Percentiles rank a stretch among this genome's conserved stretches.
Conservation (phyloP, 169 alveolate species). For the Theileria sp. region DNA sequence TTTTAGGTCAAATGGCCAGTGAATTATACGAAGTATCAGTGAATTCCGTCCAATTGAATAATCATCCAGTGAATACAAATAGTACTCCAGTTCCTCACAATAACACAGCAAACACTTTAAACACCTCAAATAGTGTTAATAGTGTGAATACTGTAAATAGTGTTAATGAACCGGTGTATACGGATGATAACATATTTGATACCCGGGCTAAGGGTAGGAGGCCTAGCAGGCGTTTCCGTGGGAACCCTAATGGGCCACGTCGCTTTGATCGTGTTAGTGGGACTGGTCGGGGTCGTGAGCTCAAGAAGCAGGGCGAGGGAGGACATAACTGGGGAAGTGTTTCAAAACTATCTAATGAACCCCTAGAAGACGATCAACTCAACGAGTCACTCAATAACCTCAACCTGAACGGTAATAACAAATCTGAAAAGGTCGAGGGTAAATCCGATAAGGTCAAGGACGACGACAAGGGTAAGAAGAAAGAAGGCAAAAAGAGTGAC, state of each 20-base stretch:
- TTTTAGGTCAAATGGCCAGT: too few species aligned
- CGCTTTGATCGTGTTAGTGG: conserved; percentile 31
- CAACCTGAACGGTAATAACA: not conserved
- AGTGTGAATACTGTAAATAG: too few species aligned
- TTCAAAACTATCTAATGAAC: conserved; percentile 3
- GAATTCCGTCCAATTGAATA: not conserved
- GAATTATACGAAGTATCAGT: too few species aligned
- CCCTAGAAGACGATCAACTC: conserved; percentile 9
- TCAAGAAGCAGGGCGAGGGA: conserved; percentile 44
- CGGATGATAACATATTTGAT: conserved; percentile 11
- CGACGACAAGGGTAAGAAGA: not conserved
- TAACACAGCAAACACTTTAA: not conserved
- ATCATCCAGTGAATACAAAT: not conserved
- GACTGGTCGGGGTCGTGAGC: conserved; percentile 43
- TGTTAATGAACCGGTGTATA: conserved; percentile 5
- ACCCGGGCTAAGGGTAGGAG: conserved; percentile 16
- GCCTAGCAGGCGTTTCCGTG: not conserved
- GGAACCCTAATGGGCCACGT: conserved; percentile 24
- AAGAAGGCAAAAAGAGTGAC: conserved; percentile 1
- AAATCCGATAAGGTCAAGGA: not conserved
- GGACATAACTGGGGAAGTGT: conserved; percentile 51
- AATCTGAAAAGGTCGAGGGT: not conserved
- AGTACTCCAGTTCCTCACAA: not conserved
- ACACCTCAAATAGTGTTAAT: not conserved
- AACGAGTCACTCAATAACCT: conserved; percentile 7